Evolutionary conservation across 208 protist species (phyloP), one percentile per base, ranked within the genome.

Genomic region (Acanthamoeba rhysodes): DNA sequence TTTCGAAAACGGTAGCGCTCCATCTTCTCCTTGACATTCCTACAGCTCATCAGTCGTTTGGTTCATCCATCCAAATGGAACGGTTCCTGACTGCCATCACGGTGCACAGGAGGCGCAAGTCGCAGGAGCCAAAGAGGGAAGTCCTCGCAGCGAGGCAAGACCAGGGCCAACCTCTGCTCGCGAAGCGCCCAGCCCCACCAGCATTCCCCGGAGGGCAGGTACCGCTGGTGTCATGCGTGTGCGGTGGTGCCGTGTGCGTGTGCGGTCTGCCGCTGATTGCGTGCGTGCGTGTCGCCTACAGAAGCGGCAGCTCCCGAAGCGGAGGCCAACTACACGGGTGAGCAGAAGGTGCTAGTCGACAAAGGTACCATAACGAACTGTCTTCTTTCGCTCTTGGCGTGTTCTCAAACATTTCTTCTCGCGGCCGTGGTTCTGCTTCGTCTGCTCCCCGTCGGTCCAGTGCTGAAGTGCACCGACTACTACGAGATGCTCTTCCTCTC

Each of bases 401-500:
- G 37, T 0, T 9, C 74, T n/a, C 53, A 20, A 57, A 2, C 14
- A 12, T 9, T 20, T 57, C 53, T 57, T 2, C 50, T 16, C 50
- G 4, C 8, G 4, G 7, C 53, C 53, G 14, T 57, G 14, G 12
- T 24, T 27, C 14, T 24, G 27, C 12, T 72, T 2, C 64, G 27
- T 34, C 20, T 70, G 62, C n/a, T 32, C 62, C 6, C 62, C 62
- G 24, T 70, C 5, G 10, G 32, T 29, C 9, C 41, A 82, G 74
- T 82, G 74, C 32, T 82, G 24, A 37, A 20, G 59, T 96, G 93
- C 59, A 96, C 93, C 53, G 80, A 45, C 34, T 95, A 95, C 80
- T 96, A 96, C 68, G 95, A 93, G 8, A 88, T 96, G 37, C 95
- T 96, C 16, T 94, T 93, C 41, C 29, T 96, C n/a, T 37, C 59